A percentile compares a stretch with the other conserved stretches of the same genome.
phyloP scores from a whole-genome alignment of 345 rosid species.

The Sisymbrium irio region DNA sequence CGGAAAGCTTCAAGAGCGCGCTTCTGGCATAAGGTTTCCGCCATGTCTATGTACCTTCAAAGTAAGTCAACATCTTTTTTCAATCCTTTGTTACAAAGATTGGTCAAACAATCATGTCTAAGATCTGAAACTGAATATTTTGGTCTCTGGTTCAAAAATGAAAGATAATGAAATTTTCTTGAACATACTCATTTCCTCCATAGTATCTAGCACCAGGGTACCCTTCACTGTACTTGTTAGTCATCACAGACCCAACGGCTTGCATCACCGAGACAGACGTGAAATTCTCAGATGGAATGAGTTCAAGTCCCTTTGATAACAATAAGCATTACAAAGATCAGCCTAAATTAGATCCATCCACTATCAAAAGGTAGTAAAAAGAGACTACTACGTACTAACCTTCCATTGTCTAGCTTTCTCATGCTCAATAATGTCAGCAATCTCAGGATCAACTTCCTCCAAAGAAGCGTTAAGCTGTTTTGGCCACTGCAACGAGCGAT shows the following conservation, averaged over 20 bases:
- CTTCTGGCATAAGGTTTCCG: constrained; percentile 88
- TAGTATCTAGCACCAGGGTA: constrained; percentile 99
- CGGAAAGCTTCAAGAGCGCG: constrained; percentile 94
- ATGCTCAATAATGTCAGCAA: constrained; percentile 90
- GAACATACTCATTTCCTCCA: constrained; percentile 97
- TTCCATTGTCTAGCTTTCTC: constrained; percentile 99
- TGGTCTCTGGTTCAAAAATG: background rate
- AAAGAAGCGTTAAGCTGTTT: constrained; percentile 91
- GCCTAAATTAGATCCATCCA: background rate
- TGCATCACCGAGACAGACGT: constrained; percentile 98
- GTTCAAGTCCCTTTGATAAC: constrained; percentile 78
- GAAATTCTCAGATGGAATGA: constrained; percentile 98
- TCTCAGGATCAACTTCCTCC: constrained; percentile 90
- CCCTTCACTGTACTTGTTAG: constrained; percentile 99
- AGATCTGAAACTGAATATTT: background rate
- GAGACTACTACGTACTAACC: constrained; percentile 45
- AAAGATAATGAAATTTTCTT: background rate
- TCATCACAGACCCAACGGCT: constrained; percentile 99
- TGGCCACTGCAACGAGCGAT: constrained; percentile 64
- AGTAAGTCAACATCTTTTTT: background rate
- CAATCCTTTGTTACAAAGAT: background rate
- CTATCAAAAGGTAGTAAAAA: background rate
- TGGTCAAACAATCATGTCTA: constrained; percentile 2
- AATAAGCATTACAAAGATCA: constrained; percentile 15
- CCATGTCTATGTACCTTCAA: constrained; percentile 95